These are phyloP conservation scores for Symmetrospora coprosmae DNA, from an alignment of 768 basidiomycete species.

Conservation along the genomic window DNA sequence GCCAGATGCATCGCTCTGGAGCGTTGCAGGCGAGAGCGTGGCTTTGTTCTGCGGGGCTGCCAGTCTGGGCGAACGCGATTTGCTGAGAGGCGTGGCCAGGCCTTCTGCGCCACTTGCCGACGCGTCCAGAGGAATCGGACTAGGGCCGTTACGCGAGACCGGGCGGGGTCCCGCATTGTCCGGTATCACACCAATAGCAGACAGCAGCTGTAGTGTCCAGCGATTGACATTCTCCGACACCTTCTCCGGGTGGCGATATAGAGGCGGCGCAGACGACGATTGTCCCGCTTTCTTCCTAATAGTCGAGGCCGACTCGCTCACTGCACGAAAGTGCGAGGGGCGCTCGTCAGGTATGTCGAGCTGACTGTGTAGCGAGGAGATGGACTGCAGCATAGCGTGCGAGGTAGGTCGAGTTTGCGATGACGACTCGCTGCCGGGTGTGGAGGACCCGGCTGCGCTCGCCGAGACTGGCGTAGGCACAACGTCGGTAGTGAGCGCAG, in stretches of 20 bases:
- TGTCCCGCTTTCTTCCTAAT: neutral
- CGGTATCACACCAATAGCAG: too few relatives aligned
- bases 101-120: too few relatives aligned
- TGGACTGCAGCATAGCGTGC: neutral
- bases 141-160: too few relatives aligned
- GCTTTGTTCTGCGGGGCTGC: neutral
- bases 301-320: conserved; percentile 19
- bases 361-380: neutral
- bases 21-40: neutral
- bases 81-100: too few relatives aligned
- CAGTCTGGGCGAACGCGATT: too few relatives aligned
- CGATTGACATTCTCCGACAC: conserved; percentile 4
- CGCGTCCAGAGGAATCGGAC: too few relatives aligned
- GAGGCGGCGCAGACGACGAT: too few relatives aligned
- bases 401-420: neutral
- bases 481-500: neutral
- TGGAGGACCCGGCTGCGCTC: neutral
- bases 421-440: neutral
- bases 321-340: conserved; percentile 1
- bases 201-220: neutral
- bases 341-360: neutral
- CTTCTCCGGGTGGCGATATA: neutral
- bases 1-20: neutral
- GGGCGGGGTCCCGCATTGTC: too few relatives aligned
- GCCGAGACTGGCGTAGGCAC: neutral